Percentiles rank a stretch among this genome's conserved stretches.
Conservation (phyloP, 169 alveolate species). For the Eimeria tenella region DNA sequence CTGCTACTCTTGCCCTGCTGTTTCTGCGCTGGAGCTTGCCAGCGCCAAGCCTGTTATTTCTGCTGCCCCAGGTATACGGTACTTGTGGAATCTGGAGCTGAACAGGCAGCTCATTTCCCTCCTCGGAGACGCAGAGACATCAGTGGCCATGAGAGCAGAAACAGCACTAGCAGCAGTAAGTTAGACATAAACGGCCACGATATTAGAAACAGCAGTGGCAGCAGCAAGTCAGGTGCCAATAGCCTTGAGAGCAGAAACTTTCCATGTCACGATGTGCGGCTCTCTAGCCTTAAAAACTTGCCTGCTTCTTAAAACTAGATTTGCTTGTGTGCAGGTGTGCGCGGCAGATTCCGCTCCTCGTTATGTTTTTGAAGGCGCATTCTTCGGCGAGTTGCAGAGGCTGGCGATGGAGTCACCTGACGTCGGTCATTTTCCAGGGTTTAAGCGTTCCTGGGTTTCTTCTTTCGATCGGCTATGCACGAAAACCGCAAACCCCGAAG, state of each 20-base stretch:
- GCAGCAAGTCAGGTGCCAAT: not conserved
- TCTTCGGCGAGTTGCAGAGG: not conserved
- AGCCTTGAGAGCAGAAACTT: not conserved
- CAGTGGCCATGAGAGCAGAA: slow-evolving; percentile 24
- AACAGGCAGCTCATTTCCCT: slow-evolving; percentile 10
- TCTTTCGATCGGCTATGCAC: no score
- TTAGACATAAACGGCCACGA: not conserved
- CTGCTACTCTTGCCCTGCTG: not conserved
- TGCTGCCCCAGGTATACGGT: slow-evolving; percentile 47
- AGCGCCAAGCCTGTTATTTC: not conserved
- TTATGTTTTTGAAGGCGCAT: slow-evolving; percentile 17
- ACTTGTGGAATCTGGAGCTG: slow-evolving; percentile 28
- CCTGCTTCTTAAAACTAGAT: not conserved
- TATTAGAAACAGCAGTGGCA: not conserved
- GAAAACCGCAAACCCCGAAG: no score
- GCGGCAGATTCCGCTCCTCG: not conserved
- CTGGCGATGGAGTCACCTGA: not conserved
- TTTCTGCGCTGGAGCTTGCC: not conserved
- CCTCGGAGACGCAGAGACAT: slow-evolving; percentile 18
- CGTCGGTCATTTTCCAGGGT: not conserved
- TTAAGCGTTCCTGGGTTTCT: not conserved
- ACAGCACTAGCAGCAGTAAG: slow-evolving; percentile 34
- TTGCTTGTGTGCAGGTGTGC: not conserved
- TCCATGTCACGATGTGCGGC: no score
- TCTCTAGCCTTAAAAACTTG: not conserved